These are phyloP conservation scores for Seiridium unicorne DNA, from an alignment of 2,329 filamentous ascomycete species.

Conservation along the genomic window DNA sequence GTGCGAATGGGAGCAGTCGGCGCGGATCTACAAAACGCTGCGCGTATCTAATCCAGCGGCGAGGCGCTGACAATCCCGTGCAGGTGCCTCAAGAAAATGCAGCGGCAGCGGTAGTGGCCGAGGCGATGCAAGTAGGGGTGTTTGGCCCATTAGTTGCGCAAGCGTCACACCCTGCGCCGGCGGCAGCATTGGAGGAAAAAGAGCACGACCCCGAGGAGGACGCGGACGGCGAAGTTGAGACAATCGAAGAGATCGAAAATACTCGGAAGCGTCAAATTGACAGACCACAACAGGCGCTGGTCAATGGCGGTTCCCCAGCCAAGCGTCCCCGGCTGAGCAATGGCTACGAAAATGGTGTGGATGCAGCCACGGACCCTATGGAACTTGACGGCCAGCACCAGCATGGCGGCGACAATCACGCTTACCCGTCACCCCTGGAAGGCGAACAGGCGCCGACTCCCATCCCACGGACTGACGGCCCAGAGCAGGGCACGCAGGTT, in stretches of 20 bases:
- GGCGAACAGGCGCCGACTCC: conserved; percentile 54
- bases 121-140: conserved; percentile 48
- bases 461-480: conserved; percentile 56
- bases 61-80: conserved; percentile 38
- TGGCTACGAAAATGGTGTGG: conserved; percentile 54
- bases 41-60: conserved; percentile 14
- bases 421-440: conserved; percentile 64
- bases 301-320: conserved; percentile 54
- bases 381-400: conserved; percentile 53
- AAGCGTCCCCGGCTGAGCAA: conserved; percentile 62
- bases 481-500: conserved; percentile 63
- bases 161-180: conserved; percentile 11
- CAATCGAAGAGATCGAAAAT: conserved; percentile 38
- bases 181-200: conserved; percentile 26
- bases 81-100: conserved; percentile 47
- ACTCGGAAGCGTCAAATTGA: conserved; percentile 51
- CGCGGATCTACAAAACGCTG: conserved; percentile 7
- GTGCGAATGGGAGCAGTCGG: conserved; percentile 1
- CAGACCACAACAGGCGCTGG: conserved; percentile 39
- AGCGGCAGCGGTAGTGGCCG: conserved; percentile 41
- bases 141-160: conserved; percentile 55
- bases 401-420: conserved; percentile 50
- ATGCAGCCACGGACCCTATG: conserved; percentile 56
- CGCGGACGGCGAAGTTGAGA: conserved; percentile 31
- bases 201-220: conserved; percentile 34